phyloP scores from a whole-genome alignment of 2,329 filamentous ascomycete genomes.

The Penicillium vulpinum region DNA sequence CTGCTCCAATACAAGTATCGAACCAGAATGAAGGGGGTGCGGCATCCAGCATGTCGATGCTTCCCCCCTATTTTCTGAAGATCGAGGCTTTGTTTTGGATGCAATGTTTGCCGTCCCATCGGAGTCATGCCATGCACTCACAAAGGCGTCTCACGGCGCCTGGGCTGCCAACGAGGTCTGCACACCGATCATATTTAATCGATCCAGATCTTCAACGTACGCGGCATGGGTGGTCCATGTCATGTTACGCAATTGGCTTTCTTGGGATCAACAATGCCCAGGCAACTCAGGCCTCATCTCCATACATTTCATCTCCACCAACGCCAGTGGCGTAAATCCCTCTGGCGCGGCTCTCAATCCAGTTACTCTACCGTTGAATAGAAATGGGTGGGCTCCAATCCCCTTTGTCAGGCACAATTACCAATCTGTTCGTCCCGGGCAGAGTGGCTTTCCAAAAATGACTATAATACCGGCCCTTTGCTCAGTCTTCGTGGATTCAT shows the following conservation, averaged over 20 bases:
- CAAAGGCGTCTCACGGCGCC: constrained; percentile 13
- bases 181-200: constrained; percentile 16
- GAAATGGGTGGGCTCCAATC: constrained; percentile 13
- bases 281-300: constrained; percentile 12
- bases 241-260: constrained; percentile 11
- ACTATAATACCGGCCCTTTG: constrained; percentile 6
- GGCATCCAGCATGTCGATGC: background rate
- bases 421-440: constrained; percentile 10
- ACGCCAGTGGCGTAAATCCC: constrained; percentile 15
- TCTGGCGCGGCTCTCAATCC: constrained; percentile 27
- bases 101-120: constrained; percentile 8
- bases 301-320: constrained; percentile 16
- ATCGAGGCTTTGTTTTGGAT: constrained; percentile 13
- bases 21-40: constrained; percentile 15
- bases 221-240: constrained; percentile 6
- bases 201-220: constrained; percentile 20
- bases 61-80: constrained; percentile 10
- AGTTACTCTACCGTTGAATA: constrained; percentile 18
- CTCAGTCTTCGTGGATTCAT: background rate
- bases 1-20: constrained; percentile 8
- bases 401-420: constrained; percentile 23
- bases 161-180: constrained; percentile 9
- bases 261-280: constrained; percentile 6
- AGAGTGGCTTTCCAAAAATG: background rate
- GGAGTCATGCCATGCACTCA: constrained; percentile 9